A percentile compares a stretch with the other conserved stretches of the same genome.
phyloP scores from a whole-genome alignment of 1,139 yeast genomes.

The Kodamaea alishanica region DNA sequence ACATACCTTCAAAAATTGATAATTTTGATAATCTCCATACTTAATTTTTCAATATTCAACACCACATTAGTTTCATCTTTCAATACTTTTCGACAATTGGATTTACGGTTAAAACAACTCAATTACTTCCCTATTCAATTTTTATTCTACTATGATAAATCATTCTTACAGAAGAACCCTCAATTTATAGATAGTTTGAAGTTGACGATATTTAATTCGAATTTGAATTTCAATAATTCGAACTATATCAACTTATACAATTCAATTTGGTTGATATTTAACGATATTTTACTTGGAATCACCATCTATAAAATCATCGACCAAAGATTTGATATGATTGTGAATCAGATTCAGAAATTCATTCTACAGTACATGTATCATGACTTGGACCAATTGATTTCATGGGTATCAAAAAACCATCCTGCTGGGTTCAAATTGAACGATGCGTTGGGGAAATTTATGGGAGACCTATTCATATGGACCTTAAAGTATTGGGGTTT shows the following conservation, averaged over 20 bases:
- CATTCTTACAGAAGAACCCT: constrained; percentile 24
- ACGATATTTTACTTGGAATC: constrained; percentile 76
- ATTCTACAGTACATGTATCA: constrained; percentile 34
- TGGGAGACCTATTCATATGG: constrained; percentile 87
- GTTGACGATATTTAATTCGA: constrained; percentile 36
- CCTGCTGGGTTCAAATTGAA: constrained; percentile 96
- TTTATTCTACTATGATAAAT: constrained; percentile 45
- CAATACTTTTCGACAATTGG: constrained; percentile 73
- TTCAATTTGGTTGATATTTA: constrained; percentile 79
- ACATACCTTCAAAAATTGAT: too few relatives aligned
- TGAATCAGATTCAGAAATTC: constrained; percentile 29
- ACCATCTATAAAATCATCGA: constrained; percentile 51
- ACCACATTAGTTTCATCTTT: constrained; percentile 36
- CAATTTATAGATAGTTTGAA: constrained; percentile 24
- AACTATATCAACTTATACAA: constrained; percentile 89
- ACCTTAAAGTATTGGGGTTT: constrained; percentile 68
- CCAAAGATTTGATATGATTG: constrained; percentile 39
- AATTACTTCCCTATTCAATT: constrained; percentile 83
- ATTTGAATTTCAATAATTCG: constrained; percentile 46
- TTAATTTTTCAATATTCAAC: background rate
- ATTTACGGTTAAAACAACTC: constrained; percentile 71
- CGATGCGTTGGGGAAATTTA: constrained; percentile 76
- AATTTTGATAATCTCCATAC: too few relatives aligned
- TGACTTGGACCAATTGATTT: constrained; percentile 46
- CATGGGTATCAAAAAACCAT: constrained; percentile 73